Evolutionary conservation across 495 filamentous ascomycete species (phyloP), one percentile per base, ranked within the genome.

Genomic region (Penicillium bovifimosum): DNA sequence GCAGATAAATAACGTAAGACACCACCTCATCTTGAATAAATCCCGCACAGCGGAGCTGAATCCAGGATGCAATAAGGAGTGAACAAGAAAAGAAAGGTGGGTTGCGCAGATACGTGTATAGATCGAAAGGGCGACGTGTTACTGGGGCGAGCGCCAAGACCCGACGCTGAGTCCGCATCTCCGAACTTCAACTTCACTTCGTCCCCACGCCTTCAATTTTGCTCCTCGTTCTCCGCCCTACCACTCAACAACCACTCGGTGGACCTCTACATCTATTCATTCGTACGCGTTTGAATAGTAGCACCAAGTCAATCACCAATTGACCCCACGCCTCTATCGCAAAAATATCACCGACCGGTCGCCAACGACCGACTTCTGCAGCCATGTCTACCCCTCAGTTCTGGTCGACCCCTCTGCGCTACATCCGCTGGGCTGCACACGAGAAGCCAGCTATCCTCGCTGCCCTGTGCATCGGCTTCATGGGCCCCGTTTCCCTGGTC

Each of bases 391-490:
- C 68, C 63, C 91, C 92, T 54, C 79, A 77, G 58, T 96, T 98
- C 85, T 96, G 84, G 81, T 76, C 79, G 34, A 73, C 78, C 41
- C 93, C 93, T 42, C 58, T 95, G 60, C 81, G 82, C 46, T 97
- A 95, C 82, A 62, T 87, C 41, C 86, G 85, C 69, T 98, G 90
- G 86, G 82, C 91, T 8, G 80, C 88, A 3, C 85, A 88, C 69
- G 83, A 91, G 66, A 85, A 85, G 64, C 93, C 95, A 26, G 90
- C 90, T 34, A 83, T 87, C 69, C 95, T 96, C 81, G 96, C 80
- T 75, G 86, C 88, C 52, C 72, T 86, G 50, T 54, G 87, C 50
- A 74, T 97, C 47, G 93, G 86, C 50, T 64, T 65, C 47, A 57
- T 81, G 17, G 91, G 91, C 2, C 93, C 92, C 28, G 68, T 87